Percentiles rank a stretch among this genome's conserved stretches.
These are phyloP conservation scores for Paramecium sonneborni DNA, from an alignment of 73 alveolate species.

Conservation along the genomic window DNA sequence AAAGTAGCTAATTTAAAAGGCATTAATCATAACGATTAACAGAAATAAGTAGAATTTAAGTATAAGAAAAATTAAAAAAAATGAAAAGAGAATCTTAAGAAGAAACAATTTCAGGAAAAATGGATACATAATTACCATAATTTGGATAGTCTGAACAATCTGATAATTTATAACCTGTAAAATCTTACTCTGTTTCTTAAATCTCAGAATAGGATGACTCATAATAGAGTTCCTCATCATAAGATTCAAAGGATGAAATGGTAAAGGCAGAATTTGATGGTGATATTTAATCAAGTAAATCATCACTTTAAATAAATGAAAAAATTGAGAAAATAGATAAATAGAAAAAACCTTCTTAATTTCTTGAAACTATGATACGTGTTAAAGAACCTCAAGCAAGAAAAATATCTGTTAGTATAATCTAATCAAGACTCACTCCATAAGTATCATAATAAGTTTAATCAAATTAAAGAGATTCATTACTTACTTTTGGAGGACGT, in stretches of 20 bases:
- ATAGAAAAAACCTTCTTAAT: background rate
- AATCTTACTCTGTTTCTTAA: background rate
- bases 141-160: background rate
- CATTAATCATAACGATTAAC: slow-evolving; percentile 18
- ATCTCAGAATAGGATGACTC: background rate
- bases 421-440: background rate
- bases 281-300: background rate
- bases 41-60: background rate
- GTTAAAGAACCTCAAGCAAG: slow-evolving; percentile 19
- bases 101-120: background rate
- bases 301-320: background rate
- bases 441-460: background rate
- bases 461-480: slow-evolving; percentile 1
- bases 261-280: background rate
- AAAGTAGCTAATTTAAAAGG: background rate
- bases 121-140: background rate
- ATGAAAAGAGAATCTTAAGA: slow-evolving; percentile 11
- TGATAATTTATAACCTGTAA: background rate
- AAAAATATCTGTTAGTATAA: background rate
- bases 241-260: background rate
- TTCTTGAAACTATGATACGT: background rate
- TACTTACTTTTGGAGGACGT: slow-evolving; percentile 28
- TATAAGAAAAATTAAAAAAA: background rate
- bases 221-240: background rate
- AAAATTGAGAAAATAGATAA: background rate